Base-by-base conservation (phyloP, 2,329 filamentous ascomycete genomes). In the Thermomyces lanuginosus region DNA sequence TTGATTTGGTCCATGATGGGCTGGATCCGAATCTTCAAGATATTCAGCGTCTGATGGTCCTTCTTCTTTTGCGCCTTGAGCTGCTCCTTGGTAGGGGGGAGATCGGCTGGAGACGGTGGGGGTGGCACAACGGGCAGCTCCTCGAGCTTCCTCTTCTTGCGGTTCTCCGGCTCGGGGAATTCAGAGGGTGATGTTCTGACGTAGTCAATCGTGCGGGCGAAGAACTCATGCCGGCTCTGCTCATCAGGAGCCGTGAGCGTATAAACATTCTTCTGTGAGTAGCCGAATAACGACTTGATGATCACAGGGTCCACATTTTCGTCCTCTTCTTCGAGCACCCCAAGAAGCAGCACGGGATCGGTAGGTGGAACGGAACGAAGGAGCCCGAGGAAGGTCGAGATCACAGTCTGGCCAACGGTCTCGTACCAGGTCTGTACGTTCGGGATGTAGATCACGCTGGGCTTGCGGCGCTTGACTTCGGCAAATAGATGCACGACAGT, bases 1-100 rank as follows among this genome's bases (percentile, higher is more conserved):
- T 92, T 89, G 46, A 98, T 81, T 53, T 93, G 82, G 40, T 98
- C 86, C 83, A 98, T 93, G 39, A 95, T 81, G 2, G 81, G 82
- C 51, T 93, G 84, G 29, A 98, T 72, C 28, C 76, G 64, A 20
- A 92, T 73, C 58, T 95, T 98, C 37, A 98, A 61, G 32, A 76
- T 61, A 48, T 95, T 93, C 28, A 95, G 64, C 7, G 76, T 70
- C 36, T 86, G 73, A 25, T 81, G 74, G 45, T 98, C 91, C 35
- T 71, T 70, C 52, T 82, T 78, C 53, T 77, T 78, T 48, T 86
- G 72, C 2, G 68, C 70, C 46, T 82, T 83, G 32, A 79, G 65
- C 44, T 93, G 80, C 29, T 78, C 78, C 46, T 83, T 84, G 15
- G 73, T 77, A 2, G 70, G 58, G n/a, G 58, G 65, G 23, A 66